A percentile compares a stretch with the other conserved stretches of the same genome.
Conservation (phyloP, 805 yeast genomes). For the Candida ipomoeae region DNA sequence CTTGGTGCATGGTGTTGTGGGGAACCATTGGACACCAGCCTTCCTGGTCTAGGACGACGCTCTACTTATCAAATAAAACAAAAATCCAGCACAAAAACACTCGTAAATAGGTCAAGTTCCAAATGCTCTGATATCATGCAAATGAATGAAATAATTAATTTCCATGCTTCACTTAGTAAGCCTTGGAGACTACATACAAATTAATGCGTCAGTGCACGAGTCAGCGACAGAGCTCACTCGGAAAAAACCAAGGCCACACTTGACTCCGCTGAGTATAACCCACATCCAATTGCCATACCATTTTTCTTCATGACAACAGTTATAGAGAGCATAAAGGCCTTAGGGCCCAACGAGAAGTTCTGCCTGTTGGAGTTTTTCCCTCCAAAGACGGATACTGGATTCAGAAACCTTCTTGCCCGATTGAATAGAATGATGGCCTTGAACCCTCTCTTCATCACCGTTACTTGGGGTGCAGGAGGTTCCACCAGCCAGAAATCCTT, state of each 20-base stretch:
- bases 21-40: neutral
- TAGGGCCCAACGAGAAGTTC: conserved; percentile 53
- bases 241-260: neutral
- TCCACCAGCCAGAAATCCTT: conserved; percentile 83
- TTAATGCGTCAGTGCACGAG: conserved; percentile 5
- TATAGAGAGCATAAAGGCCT: conserved; percentile 32
- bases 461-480: conserved; percentile 99
- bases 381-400: conserved; percentile 90
- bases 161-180: neutral
- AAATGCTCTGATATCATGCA: too few species aligned
- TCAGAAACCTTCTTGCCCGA: conserved; percentile 78
- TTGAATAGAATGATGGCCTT: conserved; percentile 83
- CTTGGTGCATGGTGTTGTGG: neutral
- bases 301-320: conserved; percentile 15
- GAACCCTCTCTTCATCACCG: conserved; percentile 85
- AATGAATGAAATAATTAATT: too few species aligned
- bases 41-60: neutral
- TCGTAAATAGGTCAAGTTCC: too few species aligned
- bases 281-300: neutral
- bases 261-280: neutral
- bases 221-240: conserved; percentile 6
- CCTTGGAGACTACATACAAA: conserved; percentile 1
- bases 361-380: conserved; percentile 95
- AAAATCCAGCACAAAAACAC: neutral
- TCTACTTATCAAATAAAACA: neutral